Evolutionary conservation across 2,329 filamentous ascomycete genomes (phyloP).

Genomic region (Diaporthe velutina): DNA sequence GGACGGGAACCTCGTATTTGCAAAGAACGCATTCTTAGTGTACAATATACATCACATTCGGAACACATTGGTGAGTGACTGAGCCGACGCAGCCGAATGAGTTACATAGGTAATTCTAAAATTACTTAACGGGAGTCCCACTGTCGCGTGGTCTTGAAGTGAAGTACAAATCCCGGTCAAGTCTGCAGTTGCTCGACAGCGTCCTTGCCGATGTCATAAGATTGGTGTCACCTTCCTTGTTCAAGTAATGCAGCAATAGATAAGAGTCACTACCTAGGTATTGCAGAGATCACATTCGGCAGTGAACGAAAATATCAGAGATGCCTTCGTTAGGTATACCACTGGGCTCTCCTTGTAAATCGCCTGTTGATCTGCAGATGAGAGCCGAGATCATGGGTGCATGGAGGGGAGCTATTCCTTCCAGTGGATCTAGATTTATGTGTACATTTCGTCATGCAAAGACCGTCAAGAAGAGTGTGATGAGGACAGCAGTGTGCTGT

Average conservation of each 20-base stretch:
- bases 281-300: not conserved
- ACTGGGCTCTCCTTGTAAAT: not conserved
- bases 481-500: no score
- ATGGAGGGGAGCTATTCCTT: not conserved
- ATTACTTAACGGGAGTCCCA: not conserved
- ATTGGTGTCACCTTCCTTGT: no score
- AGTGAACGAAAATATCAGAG: not conserved
- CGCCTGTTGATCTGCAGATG: not conserved
- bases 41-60: not conserved
- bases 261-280: no score
- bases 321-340: no score
- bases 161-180: not conserved
- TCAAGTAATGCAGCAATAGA: not conserved
- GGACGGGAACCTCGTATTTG: slow-evolving; percentile 4
- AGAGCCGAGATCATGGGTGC: not conserved
- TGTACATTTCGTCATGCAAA: no score
- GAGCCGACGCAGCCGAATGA: not conserved
- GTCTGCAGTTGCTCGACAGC: not conserved
- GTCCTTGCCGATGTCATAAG: not conserved
- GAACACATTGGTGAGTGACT: not conserved
- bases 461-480: no score
- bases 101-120: no score
- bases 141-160: not conserved
- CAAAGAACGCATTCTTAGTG: not conserved
- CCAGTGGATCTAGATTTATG: no score